Evolutionary conservation across 2,329 filamentous ascomycete species (phyloP).

Genomic region (Boeremia exigua): DNA sequence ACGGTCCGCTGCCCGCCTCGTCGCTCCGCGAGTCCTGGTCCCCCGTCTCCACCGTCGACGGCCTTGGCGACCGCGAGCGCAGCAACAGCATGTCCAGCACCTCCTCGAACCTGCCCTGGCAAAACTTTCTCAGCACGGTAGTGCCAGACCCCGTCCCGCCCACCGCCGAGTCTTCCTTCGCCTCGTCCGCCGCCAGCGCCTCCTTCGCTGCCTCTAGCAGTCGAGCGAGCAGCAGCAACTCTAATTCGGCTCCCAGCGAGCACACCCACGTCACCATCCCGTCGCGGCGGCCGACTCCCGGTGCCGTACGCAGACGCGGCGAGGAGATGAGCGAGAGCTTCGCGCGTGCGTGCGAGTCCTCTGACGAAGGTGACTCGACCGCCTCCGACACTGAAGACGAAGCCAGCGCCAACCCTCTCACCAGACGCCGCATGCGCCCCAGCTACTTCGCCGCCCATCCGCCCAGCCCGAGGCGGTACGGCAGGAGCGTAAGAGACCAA

Average conservation of each 20-base stretch:
- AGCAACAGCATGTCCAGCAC: conserved; percentile 70
- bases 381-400: conserved; percentile 62
- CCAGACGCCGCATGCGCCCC: conserved; percentile 25
- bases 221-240: conserved; percentile 57
- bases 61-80: conserved; percentile 82
- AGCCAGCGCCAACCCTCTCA: conserved; percentile 41
- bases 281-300: conserved; percentile 45
- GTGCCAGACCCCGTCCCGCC: conserved; percentile 82
- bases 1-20: conserved; percentile 45
- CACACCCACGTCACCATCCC: conserved; percentile 49
- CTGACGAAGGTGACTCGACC: conserved; percentile 45
- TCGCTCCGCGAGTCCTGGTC: conserved; percentile 49
- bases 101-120: conserved; percentile 67
- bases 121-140: conserved; percentile 79
- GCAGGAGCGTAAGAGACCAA: conserved; percentile 34
- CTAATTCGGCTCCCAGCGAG: conserved; percentile 50
- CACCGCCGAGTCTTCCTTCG: conserved; percentile 82
- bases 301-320: not conserved
- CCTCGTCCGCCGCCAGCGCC: conserved; percentile 65
- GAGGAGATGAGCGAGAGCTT: conserved; percentile 47
- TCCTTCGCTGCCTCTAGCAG: conserved; percentile 53
- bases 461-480: conserved; percentile 38
- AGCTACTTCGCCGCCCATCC: conserved; percentile 35
- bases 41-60: conserved; percentile 61
- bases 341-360: conserved; percentile 61